Conservation (phyloP, 768 basidiomycete species). For the Plicaturopsis crispa region DNA sequence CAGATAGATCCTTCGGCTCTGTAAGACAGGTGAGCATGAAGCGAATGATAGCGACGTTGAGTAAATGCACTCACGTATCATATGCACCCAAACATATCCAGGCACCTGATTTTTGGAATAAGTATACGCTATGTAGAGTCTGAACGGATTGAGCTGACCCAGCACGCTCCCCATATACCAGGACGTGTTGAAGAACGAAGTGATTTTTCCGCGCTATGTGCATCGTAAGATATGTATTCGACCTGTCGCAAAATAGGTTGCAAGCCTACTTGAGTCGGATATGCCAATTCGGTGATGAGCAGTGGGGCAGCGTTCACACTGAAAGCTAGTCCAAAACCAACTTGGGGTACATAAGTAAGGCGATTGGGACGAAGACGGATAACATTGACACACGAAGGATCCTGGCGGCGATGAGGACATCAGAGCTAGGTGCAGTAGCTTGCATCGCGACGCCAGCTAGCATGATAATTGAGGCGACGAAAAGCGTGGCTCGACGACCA, state of each 20-base stretch:
- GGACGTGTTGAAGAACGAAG: constrained; percentile 59
- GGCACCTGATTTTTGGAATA: constrained; percentile 21
- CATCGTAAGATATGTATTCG: neutral
- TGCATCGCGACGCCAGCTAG: constrained; percentile 56
- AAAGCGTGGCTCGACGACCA: constrained; percentile 54
- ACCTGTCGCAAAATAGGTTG: neutral
- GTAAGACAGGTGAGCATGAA: constrained; percentile 32
- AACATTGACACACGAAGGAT: constrained; percentile 30
- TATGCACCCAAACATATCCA: constrained; percentile 42
- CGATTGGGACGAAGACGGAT: constrained; percentile 1
- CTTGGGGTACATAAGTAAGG: no score
- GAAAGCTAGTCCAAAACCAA: constrained; percentile 58
- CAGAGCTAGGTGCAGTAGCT: constrained; percentile 34
- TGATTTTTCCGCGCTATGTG: constrained; percentile 45
- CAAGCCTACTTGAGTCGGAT: constrained; percentile 55
- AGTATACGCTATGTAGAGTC: neutral
- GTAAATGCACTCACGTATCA: constrained; percentile 12
- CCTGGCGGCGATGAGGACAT: constrained; percentile 51
- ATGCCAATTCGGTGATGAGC: constrained; percentile 57
- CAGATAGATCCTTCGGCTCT: constrained; percentile 25
- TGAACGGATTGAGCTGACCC: constrained; percentile 24
- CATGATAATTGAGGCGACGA: constrained; percentile 58
- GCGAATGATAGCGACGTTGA: constrained; percentile 24
- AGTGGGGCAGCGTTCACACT: constrained; percentile 57
- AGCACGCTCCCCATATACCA: constrained; percentile 74